phyloP scores from a whole-genome alignment of 345 rosid species.

The Citrus mangshanensis region DNA sequence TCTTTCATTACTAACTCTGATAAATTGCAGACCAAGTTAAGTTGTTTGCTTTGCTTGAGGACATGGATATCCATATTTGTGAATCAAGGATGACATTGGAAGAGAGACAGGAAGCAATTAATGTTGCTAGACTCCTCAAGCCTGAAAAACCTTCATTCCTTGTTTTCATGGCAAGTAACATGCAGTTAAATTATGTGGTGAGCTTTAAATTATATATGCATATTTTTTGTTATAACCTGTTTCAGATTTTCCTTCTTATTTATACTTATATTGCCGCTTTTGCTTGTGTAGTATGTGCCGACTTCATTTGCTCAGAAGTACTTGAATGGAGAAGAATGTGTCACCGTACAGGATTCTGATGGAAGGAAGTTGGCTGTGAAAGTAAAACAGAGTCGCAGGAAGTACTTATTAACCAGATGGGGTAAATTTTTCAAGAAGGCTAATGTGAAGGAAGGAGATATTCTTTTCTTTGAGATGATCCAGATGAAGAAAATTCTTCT shows the following conservation, averaged over 20 bases:
- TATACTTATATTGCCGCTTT: background rate
- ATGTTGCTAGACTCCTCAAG: constrained; percentile 29
- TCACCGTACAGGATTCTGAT: background rate
- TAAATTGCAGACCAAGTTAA: background rate
- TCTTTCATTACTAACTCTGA: background rate
- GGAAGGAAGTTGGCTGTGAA: background rate
- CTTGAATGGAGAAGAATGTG: background rate
- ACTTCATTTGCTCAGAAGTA: background rate
- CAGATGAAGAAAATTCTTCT: background rate
- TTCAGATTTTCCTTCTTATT: background rate
- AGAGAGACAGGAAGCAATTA: constrained; percentile 30
- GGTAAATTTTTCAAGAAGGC: background rate
- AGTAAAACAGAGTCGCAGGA: background rate
- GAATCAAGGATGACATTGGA: constrained; percentile 10
- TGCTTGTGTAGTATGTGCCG: constrained; percentile 19
- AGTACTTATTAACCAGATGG: background rate
- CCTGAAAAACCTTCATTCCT: constrained; percentile 38
- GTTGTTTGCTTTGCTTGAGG: background rate
- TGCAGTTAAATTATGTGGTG: background rate
- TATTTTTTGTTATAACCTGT: background rate
- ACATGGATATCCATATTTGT: constrained; percentile 8
- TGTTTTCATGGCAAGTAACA: constrained; percentile 18
- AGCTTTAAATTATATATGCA: background rate
- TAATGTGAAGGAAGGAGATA: constrained; percentile 7
- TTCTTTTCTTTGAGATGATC: constrained; percentile 7